These are phyloP conservation scores for Gaillardinia entomophila DNA, from an alignment of 805 yeast species.

Conservation along the genomic window DNA sequence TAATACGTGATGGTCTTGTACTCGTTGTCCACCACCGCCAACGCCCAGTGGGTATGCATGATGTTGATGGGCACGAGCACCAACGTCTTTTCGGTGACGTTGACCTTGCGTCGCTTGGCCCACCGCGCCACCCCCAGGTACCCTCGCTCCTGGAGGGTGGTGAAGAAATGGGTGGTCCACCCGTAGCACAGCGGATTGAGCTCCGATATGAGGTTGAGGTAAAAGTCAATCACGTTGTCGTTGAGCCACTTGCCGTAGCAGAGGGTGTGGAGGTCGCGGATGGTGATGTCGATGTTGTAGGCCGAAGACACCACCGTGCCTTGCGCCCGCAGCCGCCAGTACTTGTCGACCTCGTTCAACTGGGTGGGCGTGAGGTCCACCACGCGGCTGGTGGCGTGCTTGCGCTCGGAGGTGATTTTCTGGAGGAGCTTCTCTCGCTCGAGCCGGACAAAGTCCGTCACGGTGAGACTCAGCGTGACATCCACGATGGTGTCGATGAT, in stretches of 20 bases:
- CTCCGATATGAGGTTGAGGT: constrained; percentile 50
- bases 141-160: constrained; percentile 66
- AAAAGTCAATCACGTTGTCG: constrained; percentile 85
- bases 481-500: constrained; percentile 9
- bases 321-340: constrained; percentile 21
- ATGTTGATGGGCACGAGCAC: constrained; percentile 84
- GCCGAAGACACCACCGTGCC: constrained; percentile 23
- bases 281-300: constrained; percentile 53
- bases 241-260: constrained; percentile 77
- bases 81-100: constrained; percentile 57
- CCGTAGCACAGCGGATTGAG: constrained; percentile 43
- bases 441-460: constrained; percentile 2
- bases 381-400: constrained; percentile 4
- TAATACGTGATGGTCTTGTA: constrained; percentile 57
- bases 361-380: constrained; percentile 21
- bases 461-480: neutral
- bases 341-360: constrained; percentile 21
- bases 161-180: constrained; percentile 85
- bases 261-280: constrained; percentile 67
- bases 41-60: constrained; percentile 85
- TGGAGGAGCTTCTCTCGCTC: constrained; percentile 7
- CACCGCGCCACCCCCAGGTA: constrained; percentile 77
- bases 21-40: constrained; percentile 68
- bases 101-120: constrained; percentile 72
- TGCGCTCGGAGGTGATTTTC: constrained; percentile 9